phyloP scores from a whole-genome alignment of 2,329 filamentous ascomycete genomes.

The Cadophora luteo-olivacea region DNA sequence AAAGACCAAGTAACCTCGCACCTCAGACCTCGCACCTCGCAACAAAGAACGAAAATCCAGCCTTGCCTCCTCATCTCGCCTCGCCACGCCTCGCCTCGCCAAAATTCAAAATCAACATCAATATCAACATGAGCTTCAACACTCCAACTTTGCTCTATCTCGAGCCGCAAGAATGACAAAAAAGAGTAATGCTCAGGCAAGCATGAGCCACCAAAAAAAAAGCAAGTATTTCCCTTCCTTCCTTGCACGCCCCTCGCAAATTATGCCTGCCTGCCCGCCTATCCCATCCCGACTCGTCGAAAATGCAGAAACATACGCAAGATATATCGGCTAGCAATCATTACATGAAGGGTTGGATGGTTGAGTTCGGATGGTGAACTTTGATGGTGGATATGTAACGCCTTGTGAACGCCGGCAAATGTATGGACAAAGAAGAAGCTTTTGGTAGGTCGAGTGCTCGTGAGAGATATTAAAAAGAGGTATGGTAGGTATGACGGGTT shows the following conservation, averaged over 20 bases:
- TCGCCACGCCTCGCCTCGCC: neutral
- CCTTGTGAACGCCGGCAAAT: constrained; percentile 6
- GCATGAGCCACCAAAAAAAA: neutral
- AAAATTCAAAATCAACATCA: constrained; percentile 1
- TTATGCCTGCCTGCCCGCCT: neutral
- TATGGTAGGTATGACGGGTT: neutral
- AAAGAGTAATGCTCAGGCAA: neutral
- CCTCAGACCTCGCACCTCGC: neutral
- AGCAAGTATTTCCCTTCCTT: neutral
- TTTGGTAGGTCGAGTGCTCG: neutral
- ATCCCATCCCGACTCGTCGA: neutral
- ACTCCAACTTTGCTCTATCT: neutral
- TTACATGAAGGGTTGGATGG: constrained; percentile 9
- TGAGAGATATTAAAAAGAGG: neutral
- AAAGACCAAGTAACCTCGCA: constrained; percentile 7
- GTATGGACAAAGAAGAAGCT: constrained; percentile 1
- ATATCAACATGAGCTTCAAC: neutral
- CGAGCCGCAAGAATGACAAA: neutral
- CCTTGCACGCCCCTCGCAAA: neutral
- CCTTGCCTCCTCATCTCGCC: neutral
- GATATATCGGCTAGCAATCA: constrained; percentile 2
- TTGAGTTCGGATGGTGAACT: neutral
- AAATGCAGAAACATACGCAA: neutral
- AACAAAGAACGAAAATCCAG: neutral
- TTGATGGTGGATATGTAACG: constrained; percentile 9